Percentiles rank a stretch among this genome's conserved stretches.
phyloP scores from a whole-genome alignment of 208 protist genomes.

The Trypanosoma platydactyli region DNA sequence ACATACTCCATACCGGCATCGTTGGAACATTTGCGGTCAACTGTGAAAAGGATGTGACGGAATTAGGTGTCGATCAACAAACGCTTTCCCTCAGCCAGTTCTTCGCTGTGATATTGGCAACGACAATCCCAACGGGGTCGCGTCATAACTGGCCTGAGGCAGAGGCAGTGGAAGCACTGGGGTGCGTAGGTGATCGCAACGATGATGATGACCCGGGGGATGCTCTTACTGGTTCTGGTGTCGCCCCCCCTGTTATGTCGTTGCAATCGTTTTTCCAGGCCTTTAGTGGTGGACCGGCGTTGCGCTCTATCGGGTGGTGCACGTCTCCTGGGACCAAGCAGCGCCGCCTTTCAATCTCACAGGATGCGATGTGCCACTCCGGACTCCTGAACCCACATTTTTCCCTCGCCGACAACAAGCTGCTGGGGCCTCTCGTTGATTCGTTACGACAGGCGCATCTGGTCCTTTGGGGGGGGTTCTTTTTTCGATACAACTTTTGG shows the following conservation, averaged over 20 bases:
- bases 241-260: not conserved
- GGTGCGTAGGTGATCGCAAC: not conserved
- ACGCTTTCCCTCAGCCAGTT: constrained; percentile 59
- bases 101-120: constrained; percentile 49
- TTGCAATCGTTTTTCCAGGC: constrained; percentile 2
- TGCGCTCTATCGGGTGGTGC: constrained; percentile 1
- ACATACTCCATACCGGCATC: constrained; percentile 42
- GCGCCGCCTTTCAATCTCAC: constrained; percentile 40
- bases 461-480: constrained; percentile 37
- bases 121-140: constrained; percentile 17
- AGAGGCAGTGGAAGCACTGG: not conserved
- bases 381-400: constrained; percentile 57
- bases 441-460: constrained; percentile 31
- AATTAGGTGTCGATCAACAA: constrained; percentile 30
- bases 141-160: not conserved
- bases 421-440: constrained; percentile 56
- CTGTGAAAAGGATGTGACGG: constrained; percentile 39
- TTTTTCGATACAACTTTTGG: constrained; percentile 51
- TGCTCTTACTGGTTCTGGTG: not conserved
- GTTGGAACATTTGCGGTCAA: constrained; percentile 62
- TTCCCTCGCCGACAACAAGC: constrained; percentile 43
- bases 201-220: not conserved
- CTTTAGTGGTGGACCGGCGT: not conserved
- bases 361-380: constrained; percentile 43
- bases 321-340: not conserved